These are phyloP conservation scores for Incumbomyces delicatus DNA, from an alignment of 2,329 filamentous ascomycete genomes.

Conservation along the genomic window DNA sequence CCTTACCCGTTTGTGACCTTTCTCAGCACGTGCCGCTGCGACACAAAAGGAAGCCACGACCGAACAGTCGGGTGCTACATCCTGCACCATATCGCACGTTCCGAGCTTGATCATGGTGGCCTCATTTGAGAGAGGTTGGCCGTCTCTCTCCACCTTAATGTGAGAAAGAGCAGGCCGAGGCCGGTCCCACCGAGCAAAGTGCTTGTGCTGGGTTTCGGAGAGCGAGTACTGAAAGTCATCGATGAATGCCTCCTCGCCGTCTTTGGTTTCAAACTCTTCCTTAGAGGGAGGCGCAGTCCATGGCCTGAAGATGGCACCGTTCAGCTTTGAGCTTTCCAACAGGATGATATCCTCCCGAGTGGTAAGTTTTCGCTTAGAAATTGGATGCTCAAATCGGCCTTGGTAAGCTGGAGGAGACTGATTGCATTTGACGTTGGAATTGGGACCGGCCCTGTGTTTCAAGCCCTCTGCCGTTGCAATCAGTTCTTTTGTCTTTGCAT, in stretches of 20 bases:
- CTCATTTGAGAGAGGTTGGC: constrained; percentile 12
- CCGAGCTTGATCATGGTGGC: constrained; percentile 45
- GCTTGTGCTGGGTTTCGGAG: constrained; percentile 61
- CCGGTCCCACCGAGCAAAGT: constrained; percentile 78
- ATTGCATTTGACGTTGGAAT: not conserved
- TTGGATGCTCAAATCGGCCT: constrained; percentile 12
- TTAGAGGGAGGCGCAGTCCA: constrained; percentile 60
- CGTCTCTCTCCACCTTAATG: constrained; percentile 19
- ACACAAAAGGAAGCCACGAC: constrained; percentile 93
- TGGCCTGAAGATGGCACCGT: constrained; percentile 73
- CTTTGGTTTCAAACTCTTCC: constrained; percentile 50
- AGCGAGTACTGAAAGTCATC: constrained; percentile 62
- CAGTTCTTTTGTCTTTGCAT: constrained; percentile 58
- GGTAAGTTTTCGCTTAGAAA: constrained; percentile 51
- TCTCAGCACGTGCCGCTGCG: constrained; percentile 58
- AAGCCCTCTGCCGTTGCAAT: constrained; percentile 65
- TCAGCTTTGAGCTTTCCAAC: constrained; percentile 65
- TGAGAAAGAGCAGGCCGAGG: constrained; percentile 55
- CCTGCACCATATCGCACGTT: constrained; percentile 78
- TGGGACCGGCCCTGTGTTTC: constrained; percentile 39
- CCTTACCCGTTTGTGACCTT: constrained; percentile 57
- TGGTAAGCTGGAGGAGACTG: constrained; percentile 18
- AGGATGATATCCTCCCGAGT: constrained; percentile 68
- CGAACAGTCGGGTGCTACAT: constrained; percentile 91
- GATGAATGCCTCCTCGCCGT: constrained; percentile 48